A percentile compares a stretch with the other conserved stretches of the same genome.
Evolutionary conservation across 352 stramenopile species (phyloP).

Genomic region (Vaucheria bursata): DNA sequence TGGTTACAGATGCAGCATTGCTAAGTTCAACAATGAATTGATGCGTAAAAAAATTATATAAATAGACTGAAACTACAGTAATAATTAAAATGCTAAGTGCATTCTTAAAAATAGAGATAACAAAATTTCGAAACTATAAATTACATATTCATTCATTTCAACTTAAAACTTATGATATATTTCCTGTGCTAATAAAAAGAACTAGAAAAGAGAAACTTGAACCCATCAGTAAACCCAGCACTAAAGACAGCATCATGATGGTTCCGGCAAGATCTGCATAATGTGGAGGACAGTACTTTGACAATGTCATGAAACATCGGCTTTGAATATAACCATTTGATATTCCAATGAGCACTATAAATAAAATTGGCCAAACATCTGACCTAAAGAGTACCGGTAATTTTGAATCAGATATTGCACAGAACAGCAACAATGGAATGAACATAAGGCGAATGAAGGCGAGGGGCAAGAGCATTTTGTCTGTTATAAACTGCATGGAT

Average conservation of each 20-base stretch:
- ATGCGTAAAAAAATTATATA: too few relatives aligned
- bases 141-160: too few relatives aligned
- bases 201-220: conserved; percentile 46
- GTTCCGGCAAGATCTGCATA: conserved; percentile 43
- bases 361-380: conserved; percentile 44
- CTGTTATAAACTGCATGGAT: too few relatives aligned
- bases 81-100: too few relatives aligned
- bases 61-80: too few relatives aligned
- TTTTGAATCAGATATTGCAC: conserved; percentile 29
- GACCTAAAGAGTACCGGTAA: conserved; percentile 28
- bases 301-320: conserved; percentile 46
- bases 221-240: conserved; percentile 37
- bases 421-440: conserved; percentile 45
- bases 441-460: conserved; percentile 42
- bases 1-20: too few relatives aligned
- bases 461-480: too few relatives aligned
- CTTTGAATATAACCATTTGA: conserved; percentile 48
- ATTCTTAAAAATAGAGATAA: too few relatives aligned
- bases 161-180: too few relatives aligned
- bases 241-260: conserved; percentile 49
- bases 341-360: conserved; percentile 49
- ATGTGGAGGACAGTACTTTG: not conserved
- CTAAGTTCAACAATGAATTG: too few relatives aligned
- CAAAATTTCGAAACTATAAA: too few relatives aligned
- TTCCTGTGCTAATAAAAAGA: conserved; percentile 27